Base-by-base conservation (phyloP, 805 yeast species). In the Lipomyces spencermartinsiae region DNA sequence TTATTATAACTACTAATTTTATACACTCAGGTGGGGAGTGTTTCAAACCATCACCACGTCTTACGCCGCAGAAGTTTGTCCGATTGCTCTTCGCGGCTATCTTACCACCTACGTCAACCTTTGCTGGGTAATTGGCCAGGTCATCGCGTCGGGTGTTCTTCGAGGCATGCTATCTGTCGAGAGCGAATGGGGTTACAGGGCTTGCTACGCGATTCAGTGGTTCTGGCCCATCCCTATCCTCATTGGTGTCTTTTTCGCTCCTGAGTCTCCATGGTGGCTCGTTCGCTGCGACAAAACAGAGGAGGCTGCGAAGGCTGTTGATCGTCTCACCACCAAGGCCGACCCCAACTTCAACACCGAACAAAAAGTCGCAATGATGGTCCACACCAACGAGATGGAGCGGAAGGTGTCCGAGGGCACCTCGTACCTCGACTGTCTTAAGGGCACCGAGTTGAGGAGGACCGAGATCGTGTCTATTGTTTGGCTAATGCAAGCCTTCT, bases 141-240 rank as follows among this genome's bases (percentile, higher is more conserved):
- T 87, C 49, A 78, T 86, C 64, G 80, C 86, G 12, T 77, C 86
- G 12, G 87, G 89, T 67, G 83, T 87, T n/a, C 77, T 81, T 72
- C 80, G 79, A 70, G 85, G 80, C 59, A 75, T 77, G 59, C 67
- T 68, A 68, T 54, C 64, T 35, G 68, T 71, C 65, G 61, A 69
- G 1, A 73, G 78, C 46, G 73, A 79, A 19, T 73, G 80, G 79
- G 82, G 87, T 8, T 87, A 85, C 76, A 78, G 82, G 64, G 79
- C 84, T 46, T 89, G 89, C 9, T 86, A 84, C 74, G 88, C 86
- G 2, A 66, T 86, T 10, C 90, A 87, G 77, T 87, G 89, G 89
- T 76, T 81, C 7, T 87, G 88, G 88, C 84, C 87, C 10, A 74
- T 81, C 9, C 73, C 80, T 31, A 16, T 65, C 34, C 74, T 81